Evolutionary conservation across 352 stramenopile species (phyloP), one percentile per base, ranked within the genome.

Genomic region (Pythium monospermum): DNA sequence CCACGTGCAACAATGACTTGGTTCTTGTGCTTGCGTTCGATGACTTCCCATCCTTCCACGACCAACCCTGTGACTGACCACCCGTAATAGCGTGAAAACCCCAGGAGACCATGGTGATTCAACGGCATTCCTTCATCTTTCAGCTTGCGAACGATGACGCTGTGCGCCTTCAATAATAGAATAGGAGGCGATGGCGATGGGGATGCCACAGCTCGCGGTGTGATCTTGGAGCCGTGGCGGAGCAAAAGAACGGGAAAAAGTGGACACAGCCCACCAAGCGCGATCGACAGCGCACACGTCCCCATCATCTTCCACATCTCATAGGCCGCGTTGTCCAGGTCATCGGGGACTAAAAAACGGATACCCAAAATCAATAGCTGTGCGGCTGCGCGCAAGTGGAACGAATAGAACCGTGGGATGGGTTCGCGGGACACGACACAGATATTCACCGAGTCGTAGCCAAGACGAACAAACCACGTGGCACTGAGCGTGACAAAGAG

Each of bases 401-500:
- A 47, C 35, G 57, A 61, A 43, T 61, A 67, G 45, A 61, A 49
- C 51, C 57, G 64, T 13, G 37, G 47, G 33, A 53, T 53, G 15
- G 64, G n/a, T 8, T 64, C 35, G 25, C 54, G 35, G 11, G 66
- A 41, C 2, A 33, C 18, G 11, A 69, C 16, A 25, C 61, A 49
- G 19, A 66, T 53, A 39, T 68, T 62, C 22, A 57, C 50, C n/a
- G 47, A 46, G 36, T 70, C 65, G 30, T 55, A 68, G 10, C 57
- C 65, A 3, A 73, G 18, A 3, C 61, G 65, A 31, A 62, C 52
- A 47, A 71, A 73, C 61, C 65, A 73, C 16, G 49, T 66, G 1
- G 39, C 38, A 25, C 61, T 66, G 6, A 66, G 31, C 4, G 51
- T 58, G 35, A 73, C 57, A 31, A 73, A 54, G n/a, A 53, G 10